Evolutionary conservation across 208 protist species (phyloP).

Genomic region (Leishmania turanica): DNA sequence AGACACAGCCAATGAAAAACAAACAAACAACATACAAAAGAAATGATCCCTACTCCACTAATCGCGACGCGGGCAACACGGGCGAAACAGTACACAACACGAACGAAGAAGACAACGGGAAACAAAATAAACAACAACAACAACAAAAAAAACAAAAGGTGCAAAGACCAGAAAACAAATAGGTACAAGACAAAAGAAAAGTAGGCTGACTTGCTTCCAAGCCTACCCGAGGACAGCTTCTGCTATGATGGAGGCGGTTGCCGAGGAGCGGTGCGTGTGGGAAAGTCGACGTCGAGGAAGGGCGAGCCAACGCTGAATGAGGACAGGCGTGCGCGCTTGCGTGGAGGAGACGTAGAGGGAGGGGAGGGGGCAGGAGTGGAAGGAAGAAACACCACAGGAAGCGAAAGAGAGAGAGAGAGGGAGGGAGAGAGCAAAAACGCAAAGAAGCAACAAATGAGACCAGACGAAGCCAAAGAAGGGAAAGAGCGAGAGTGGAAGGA

Average conservation of each 20-base stretch:
- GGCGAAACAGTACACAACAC: background rate
- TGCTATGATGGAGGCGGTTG: background rate
- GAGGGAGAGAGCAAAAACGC: background rate
- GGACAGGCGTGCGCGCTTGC: background rate
- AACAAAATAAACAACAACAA: background rate
- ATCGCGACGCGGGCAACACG: background rate
- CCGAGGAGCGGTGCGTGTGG: background rate
- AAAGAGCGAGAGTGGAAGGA: background rate
- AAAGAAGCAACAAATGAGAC: constrained; percentile 2
- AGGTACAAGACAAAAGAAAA: constrained; percentile 4
- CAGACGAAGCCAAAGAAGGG: background rate
- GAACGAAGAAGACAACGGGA: background rate
- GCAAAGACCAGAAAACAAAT: background rate
- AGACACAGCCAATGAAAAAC: background rate
- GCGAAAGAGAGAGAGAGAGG: background rate
- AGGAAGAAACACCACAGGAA: background rate
- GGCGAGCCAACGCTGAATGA: background rate
- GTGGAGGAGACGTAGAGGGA: background rate
- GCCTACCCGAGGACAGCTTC: background rate
- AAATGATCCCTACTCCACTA: background rate
- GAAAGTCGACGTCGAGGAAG: background rate
- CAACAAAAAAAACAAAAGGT: background rate
- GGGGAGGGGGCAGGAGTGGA: background rate
- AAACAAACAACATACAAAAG: no score
- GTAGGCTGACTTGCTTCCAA: background rate